Conservation (phyloP, 768 basidiomycete genomes). For the Leccinum olivaceopallidum region DNA sequence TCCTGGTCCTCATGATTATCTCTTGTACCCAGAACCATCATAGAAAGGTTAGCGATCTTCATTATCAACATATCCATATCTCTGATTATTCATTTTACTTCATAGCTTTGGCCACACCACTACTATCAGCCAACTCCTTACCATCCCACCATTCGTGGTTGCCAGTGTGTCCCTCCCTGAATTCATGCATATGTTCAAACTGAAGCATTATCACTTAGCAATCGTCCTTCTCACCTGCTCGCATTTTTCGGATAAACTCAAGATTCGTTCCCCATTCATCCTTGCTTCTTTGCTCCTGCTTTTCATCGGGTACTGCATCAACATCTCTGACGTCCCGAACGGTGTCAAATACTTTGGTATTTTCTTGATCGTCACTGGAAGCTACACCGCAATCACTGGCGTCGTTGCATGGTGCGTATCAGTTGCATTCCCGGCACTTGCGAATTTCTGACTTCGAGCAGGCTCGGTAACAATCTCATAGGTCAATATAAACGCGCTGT, state of each 20-base stretch:
- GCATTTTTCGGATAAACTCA: constrained; percentile 56
- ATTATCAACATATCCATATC: background rate
- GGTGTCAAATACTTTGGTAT: constrained; percentile 74
- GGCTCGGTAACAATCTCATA: constrained; percentile 54
- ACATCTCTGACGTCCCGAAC: constrained; percentile 51
- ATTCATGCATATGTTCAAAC: background rate
- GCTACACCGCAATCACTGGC: constrained; percentile 56
- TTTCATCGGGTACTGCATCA: constrained; percentile 62
- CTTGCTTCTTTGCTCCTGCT: constrained; percentile 48
- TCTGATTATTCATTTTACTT: constrained; percentile 3
- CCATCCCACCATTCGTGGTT: constrained; percentile 65
- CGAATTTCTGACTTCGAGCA: constrained; percentile 20
- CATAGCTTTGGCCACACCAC: constrained; percentile 58
- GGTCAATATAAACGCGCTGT: constrained; percentile 72
- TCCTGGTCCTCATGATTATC: constrained; percentile 1
- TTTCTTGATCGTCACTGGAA: constrained; percentile 67
- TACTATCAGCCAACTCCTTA: constrained; percentile 61
- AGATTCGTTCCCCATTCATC: constrained; percentile 60
- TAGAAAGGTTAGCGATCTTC: constrained; percentile 40
- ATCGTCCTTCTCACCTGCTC: constrained; percentile 53
- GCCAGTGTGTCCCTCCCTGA: constrained; percentile 48
- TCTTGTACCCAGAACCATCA: constrained; percentile 49
- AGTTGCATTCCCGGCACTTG: constrained; percentile 13
- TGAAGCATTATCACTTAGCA: constrained; percentile 36
- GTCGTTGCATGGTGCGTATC: constrained; percentile 54